phyloP scores from a whole-genome alignment of 139 green algal genomes.

The Chlorella sp. region DNA sequence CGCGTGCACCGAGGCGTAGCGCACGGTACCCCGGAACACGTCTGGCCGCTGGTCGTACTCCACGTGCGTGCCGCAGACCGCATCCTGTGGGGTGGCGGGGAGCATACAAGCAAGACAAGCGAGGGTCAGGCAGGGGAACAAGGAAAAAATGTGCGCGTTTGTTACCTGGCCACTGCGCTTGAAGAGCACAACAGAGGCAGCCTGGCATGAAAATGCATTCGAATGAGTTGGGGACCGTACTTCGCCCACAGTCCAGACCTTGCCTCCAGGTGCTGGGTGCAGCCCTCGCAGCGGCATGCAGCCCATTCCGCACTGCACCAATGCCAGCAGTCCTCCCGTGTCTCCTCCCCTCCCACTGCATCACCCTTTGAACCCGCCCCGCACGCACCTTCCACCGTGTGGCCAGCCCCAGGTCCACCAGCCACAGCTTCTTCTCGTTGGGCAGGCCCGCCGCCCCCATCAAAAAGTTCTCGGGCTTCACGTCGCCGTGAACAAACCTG shows the following conservation, averaged over 20 bases:
- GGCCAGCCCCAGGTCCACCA: conserved; percentile 96
- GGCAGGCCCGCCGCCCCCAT: conserved; percentile 82
- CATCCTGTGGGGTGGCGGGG: conserved; percentile 69
- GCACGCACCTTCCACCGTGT: conserved; percentile 42
- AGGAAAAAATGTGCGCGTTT: no score
- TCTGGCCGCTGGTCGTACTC: conserved; percentile 99
- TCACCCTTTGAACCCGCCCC: neutral
- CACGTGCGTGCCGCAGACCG: conserved; percentile 90
- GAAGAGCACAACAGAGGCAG: neutral
- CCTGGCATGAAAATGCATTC: neutral
- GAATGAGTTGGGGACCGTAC: no score
- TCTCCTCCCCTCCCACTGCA: neutral
- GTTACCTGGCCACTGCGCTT: neutral
- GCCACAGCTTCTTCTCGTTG: conserved; percentile 96
- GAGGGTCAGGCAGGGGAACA: neutral
- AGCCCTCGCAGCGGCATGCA: no score
- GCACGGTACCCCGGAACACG: conserved; percentile 97
- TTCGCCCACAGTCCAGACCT: no score
- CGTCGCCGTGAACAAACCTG: conserved; percentile 98
- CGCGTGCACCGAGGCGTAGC: conserved; percentile 97
- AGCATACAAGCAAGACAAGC: neutral
- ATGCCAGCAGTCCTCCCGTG: neutral
- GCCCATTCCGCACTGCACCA: neutral
- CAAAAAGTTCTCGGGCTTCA: conserved; percentile 99
- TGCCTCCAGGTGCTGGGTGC: neutral